Evolutionary conservation across 1,284 basidiomycete genomes (phyloP), one percentile per base, ranked within the genome.

Genomic region (Sporisorium sorghi): DNA sequence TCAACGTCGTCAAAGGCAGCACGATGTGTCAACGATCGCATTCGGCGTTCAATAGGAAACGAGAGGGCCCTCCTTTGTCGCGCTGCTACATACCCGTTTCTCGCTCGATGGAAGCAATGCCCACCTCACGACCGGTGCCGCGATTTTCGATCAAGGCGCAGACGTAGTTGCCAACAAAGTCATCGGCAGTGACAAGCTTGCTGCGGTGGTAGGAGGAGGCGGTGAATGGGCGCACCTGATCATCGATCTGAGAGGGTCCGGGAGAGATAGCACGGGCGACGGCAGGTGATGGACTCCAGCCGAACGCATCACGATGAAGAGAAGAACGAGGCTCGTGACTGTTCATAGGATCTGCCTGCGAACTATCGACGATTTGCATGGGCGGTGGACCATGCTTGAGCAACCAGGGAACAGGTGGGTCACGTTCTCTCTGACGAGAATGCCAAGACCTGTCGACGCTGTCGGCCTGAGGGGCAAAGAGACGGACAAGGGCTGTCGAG

Each of bases 21-120:
- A 3, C 12, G 11, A 9, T 17, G 5, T 3, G 21, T 50, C 23
- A 46, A 11, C 24, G 17, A 30, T 3, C 3, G 3, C 44, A 1
- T 44, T 26, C 43, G n/a, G n/a, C n/a, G n/a, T n/a, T n/a, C n/a
- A n/a, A 17, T 24, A 23, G 8, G 10, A 28, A 24, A n/a, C 35
- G 8, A 11, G 4, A 37, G 17, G 4, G 5, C 35, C n/a, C 3
- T 37, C 4, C 35, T 4, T 37, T 5, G 24, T 39, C 21, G 6
- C 12, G 19, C 12, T 30, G 33, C 14, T 28, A 52, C 59, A 88
- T 87, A 12, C 92, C 93, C 0, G 92, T 94, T 39, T 91, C 90
- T 72, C 88, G 88, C 64, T 93, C 90, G n/a, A 94, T 87, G 0
- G 91, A 91, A 1, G 93, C 93, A 37, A 95, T 89, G 4, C 93